phyloP scores from a whole-genome alignment of 768 basidiomycete species.

The Rhodotorula diobovata region DNA sequence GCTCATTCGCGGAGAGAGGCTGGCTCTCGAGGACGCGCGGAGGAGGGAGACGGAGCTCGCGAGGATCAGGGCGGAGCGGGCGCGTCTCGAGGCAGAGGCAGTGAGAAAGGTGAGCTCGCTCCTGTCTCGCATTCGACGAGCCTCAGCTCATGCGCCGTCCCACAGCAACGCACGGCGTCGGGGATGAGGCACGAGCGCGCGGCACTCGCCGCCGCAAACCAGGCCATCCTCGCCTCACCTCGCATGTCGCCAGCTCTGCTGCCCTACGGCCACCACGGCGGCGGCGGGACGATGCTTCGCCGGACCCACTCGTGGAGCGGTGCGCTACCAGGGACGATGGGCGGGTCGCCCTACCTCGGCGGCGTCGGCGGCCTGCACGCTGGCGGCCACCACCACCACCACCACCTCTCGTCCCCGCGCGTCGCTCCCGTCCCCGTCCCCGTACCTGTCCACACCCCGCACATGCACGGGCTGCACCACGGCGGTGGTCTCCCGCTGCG shows the following conservation, averaged over 20 bases:
- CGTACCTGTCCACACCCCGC: not conserved
- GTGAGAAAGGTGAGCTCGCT: not conserved
- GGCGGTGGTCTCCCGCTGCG: not conserved
- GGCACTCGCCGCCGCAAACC: slow-evolving; percentile 7
- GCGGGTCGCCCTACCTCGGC: not conserved
- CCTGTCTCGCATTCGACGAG: too few species aligned
- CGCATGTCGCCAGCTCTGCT: not conserved
- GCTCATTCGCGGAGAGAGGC: not conserved
- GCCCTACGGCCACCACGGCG: not conserved
- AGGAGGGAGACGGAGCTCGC: not conserved
- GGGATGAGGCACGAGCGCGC: slow-evolving; percentile 1
- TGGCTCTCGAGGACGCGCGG: not conserved
- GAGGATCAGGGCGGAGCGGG: slow-evolving; percentile 8
- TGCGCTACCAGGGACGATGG: too few species aligned
- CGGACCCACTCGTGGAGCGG: slow-evolving; percentile 11
- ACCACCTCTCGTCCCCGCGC: not conserved
- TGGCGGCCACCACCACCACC: not conserved
- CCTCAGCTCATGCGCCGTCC: not conserved
- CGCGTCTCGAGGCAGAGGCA: slow-evolving; percentile 1
- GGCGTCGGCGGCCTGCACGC: not conserved
- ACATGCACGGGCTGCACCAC: not conserved
- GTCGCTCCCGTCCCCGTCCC: slow-evolving; percentile 1
- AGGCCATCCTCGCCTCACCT: slow-evolving; percentile 12
- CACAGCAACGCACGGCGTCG: slow-evolving; percentile 7
- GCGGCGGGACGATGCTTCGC: not conserved